These are phyloP conservation scores for Monilinia aucupariae DNA, from an alignment of 2,329 filamentous ascomycete species.

Conservation along the genomic window DNA sequence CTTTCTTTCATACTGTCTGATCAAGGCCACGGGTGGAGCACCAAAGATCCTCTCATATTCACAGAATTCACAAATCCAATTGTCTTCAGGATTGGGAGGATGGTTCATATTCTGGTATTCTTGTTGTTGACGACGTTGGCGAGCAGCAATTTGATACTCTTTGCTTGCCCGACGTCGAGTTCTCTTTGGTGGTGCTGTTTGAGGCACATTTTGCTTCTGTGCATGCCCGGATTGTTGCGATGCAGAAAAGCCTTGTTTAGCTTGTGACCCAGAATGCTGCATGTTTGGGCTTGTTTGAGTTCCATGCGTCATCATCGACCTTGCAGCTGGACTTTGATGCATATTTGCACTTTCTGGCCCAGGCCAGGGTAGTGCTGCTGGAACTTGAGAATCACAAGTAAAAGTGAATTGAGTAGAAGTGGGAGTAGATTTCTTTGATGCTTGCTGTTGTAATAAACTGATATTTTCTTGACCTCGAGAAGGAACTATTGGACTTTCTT, in stretches of 20 bases:
- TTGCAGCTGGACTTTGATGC: conserved; percentile 26
- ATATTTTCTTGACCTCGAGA: conserved; percentile 68
- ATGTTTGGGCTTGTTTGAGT: conserved; percentile 35
- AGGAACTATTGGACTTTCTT: conserved; percentile 50
- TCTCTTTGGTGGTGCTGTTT: conserved; percentile 45
- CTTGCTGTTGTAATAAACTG: conserved; percentile 69
- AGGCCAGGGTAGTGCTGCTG: conserved; percentile 72
- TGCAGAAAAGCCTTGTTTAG: conserved; percentile 28
- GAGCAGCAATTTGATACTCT: conserved; percentile 69
- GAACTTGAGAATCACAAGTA: conserved; percentile 85
- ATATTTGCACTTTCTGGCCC: conserved; percentile 37
- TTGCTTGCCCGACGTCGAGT: conserved; percentile 63
- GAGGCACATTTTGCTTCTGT: conserved; percentile 36
- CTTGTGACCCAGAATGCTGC: conserved; percentile 22
- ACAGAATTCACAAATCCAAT: conserved; percentile 97
- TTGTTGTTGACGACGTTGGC: conserved; percentile 70
- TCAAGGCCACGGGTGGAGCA: conserved; percentile 74
- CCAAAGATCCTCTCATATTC: conserved; percentile 97
- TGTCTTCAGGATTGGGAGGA: conserved; percentile 64
- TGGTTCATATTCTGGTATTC: conserved; percentile 71
- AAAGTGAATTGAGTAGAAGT: conserved; percentile 92
- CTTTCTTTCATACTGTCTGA: conserved; percentile 90
- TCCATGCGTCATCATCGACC: conserved; percentile 33
- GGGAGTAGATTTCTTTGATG: conserved; percentile 54
- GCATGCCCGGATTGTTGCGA: conserved; percentile 36